Evolutionary conservation across 1,284 basidiomycete genomes (phyloP).

Genomic region (Apiotrichum gracile): DNA sequence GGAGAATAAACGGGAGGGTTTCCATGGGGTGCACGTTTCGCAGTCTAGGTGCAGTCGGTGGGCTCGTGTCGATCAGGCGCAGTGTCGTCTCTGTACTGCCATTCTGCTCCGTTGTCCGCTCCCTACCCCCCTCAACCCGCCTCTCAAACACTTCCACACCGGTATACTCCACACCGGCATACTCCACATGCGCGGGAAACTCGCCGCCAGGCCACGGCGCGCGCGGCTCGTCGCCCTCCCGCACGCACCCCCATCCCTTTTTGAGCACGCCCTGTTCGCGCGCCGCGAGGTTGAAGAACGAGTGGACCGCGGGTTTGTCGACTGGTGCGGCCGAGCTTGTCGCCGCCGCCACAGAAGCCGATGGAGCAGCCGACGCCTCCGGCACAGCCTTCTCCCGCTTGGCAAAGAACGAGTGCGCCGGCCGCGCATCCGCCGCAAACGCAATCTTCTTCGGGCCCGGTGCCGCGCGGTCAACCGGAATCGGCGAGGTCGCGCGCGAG

Average conservation of each 20-base stretch:
- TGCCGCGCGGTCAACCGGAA: not conserved
- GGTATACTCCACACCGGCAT: not conserved
- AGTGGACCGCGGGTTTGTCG: conserved; percentile 13
- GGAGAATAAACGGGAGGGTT: conserved; percentile 13
- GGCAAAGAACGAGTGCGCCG: conserved; percentile 33
- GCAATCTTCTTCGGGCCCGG: conserved; percentile 18
- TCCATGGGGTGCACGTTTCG: not conserved
- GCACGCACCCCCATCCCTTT: conserved; percentile 36
- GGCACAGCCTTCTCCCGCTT: not conserved
- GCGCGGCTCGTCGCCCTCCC: conserved; percentile 28
- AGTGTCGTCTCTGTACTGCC: too few species aligned
- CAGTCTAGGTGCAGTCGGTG: not conserved
- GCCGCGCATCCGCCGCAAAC: conserved; percentile 26
- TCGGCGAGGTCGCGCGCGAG: not conserved
- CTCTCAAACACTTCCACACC: not conserved
- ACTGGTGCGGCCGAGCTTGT: not conserved
- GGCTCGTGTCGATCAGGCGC: too few species aligned
- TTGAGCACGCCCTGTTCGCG: conserved; percentile 15
- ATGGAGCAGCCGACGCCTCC: not conserved
- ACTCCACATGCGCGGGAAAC: conserved; percentile 20
- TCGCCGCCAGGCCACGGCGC: conserved; percentile 26
- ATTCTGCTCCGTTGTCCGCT: too few species aligned
- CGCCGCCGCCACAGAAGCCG: not conserved
- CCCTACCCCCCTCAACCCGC: too few species aligned
- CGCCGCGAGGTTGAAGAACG: conserved; percentile 25